Conservation (phyloP, 805 yeast genomes). For the Candida vaughaniae region DNA sequence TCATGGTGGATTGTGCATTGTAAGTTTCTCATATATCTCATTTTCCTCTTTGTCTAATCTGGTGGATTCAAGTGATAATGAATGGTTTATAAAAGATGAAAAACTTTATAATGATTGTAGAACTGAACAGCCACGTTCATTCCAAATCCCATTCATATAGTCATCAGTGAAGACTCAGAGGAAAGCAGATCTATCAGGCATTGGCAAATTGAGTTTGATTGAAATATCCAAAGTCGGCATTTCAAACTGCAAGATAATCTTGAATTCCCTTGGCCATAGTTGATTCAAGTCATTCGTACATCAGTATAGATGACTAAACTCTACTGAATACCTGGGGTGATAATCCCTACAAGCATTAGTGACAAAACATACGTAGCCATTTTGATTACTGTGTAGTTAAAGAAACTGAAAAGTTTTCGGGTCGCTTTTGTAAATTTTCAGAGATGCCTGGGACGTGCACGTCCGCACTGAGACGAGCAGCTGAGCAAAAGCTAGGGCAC, state of each 20-base stretch:
- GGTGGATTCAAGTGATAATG: not conserved
- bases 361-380: slow-evolving; percentile 17
- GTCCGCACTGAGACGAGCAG: no score
- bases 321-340: not conserved
- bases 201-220: slow-evolving; percentile 32
- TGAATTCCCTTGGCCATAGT: slow-evolving; percentile 38
- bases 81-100: not conserved
- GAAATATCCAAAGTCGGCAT: slow-evolving; percentile 8
- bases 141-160: slow-evolving; percentile 26
- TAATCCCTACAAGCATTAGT: not conserved
- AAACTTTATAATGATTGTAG: slow-evolving; percentile 14
- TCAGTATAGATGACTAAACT: no score
- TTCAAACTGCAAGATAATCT: slow-evolving; percentile 42
- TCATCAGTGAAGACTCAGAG: slow-evolving; percentile 29
- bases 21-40: no score
- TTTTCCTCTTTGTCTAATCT: not conserved
- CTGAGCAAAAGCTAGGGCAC: no score
- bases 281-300: no score
- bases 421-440: no score
- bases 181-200: slow-evolving; percentile 46
- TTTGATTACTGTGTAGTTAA: slow-evolving; percentile 2
- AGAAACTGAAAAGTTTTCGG: slow-evolving; percentile 4
- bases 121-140: slow-evolving; percentile 43
- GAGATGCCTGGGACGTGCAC: no score
- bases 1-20: no score